A percentile compares a stretch with the other conserved stretches of the same genome.
Evolutionary conservation across 1,284 basidiomycete species (phyloP).

Genomic region (Xerocomus minutiporus): DNA sequence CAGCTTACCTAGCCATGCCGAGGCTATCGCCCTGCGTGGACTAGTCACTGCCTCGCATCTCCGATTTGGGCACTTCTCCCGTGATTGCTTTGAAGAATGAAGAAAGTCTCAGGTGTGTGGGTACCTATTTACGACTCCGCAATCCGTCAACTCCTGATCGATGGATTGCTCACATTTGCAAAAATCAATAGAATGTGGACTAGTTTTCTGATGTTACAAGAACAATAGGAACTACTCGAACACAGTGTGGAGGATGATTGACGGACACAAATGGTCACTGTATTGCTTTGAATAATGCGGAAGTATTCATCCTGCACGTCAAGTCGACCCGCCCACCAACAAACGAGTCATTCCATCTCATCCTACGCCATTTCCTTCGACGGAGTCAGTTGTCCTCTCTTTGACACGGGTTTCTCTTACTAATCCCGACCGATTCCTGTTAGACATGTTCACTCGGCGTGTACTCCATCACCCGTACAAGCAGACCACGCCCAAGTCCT

Average conservation of each 20-base stretch:
- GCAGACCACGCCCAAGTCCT: constrained; percentile 1
- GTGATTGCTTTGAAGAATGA: constrained; percentile 2
- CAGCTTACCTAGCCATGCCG: not conserved
- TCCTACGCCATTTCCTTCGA: too few species aligned
- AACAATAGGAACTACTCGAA: constrained; percentile 18
- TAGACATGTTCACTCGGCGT: constrained; percentile 22
- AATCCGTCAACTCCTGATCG: not conserved
- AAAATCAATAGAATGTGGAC: constrained; percentile 10
- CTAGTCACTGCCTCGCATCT: not conserved
- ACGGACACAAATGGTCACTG: constrained; percentile 8
- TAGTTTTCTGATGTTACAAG: not conserved
- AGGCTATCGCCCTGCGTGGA: not conserved
- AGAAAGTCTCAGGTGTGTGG: constrained; percentile 6
- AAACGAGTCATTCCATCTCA: not conserved
- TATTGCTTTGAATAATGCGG: constrained; percentile 1
- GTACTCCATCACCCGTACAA: constrained; percentile 16
- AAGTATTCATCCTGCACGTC: not conserved
- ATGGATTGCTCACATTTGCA: constrained; percentile 1
- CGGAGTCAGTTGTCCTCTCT: not conserved
- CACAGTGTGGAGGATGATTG: constrained; percentile 4
- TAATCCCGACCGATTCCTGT: not conserved
- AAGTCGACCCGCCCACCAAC: not conserved
- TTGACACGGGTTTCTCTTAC: not conserved
- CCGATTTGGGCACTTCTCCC: not conserved
- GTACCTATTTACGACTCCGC: constrained; percentile 5